Base-by-base conservation (phyloP, 805 yeast genomes). In the Wickerhamiella sergipiensis region DNA sequence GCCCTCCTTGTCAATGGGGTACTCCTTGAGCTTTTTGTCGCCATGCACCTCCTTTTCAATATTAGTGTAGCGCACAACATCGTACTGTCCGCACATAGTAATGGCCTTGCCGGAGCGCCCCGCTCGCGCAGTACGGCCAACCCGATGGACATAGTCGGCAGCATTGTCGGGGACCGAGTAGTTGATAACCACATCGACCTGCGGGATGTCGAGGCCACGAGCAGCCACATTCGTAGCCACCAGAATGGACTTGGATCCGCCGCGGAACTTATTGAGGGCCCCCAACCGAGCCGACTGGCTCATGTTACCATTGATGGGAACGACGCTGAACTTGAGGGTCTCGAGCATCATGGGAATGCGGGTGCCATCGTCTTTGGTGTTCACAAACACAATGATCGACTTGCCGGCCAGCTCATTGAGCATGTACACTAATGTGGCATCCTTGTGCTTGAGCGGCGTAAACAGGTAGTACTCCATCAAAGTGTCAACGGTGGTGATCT, bases 221-320 rank as follows among this genome's bases (percentile, higher is more conserved):
- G 97, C 96, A 1, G 98, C 97, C 17, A 92, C 96, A 71, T 92
- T 97, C 0, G 98, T 92, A 1, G 97, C 89, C 66, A 92, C 71
- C 24, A 92, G 67, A 1, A 90, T 71, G 54, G 80, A 82, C 2
- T 68, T 66, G 6, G 61, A 59, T 1, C 64, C 60, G 0, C 74
- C 73, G 0, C 80, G 64, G 64, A 90, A 92, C 43, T 67, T 71
- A 23, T 74, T 72, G 43, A 90, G 70, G 0, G 96, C 85, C 60
- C 78, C 83, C 46, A 84, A 69, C 56, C 99, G 75, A 9, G 95
- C 78, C 50, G 79, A 83, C 64, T 92, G 98, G 67, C 90, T 97
- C 60, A 92, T 67, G 67, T 90, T 96, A 33, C 98, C 98, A 63
- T 90, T 97, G 53, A 90, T 73, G 4, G 98, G 97, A 21, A 88